Evolutionary conservation across 75 land plant genomes (phyloP), one percentile per base, ranked within the genome.

Genomic region (Gnetum montanum): DNA sequence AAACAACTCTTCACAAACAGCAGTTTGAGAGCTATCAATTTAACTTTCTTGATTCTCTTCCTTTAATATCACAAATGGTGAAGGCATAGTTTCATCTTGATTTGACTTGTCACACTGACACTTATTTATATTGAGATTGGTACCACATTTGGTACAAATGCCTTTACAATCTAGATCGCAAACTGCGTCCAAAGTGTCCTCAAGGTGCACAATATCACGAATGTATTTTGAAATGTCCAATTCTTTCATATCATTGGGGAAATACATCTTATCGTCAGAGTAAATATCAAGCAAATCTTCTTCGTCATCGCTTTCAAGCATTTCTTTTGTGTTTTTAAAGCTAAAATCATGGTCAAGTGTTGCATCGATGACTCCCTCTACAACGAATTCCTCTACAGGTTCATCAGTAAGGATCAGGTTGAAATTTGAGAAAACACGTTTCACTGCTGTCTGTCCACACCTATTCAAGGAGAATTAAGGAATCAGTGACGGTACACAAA

Each of bases 221-320:
- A 95, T 76, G 46, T 80, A 73, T 62, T 90, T 86, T 3, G 99
- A 95, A 10, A 95, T 74, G 54, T 95, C 99, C 12, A 90, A 69
- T 43, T 75, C 75, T 58, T 86, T 95, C 28, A 72, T 72, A 31
- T 73, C 80, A 3, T 43, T 35, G 13, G 99, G 96, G 51, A 95
- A 95, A 61, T 95, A 75, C 24, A 90, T 64, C 58, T 66, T 68
- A 61, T 90, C 96, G 57, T 93, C 98, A 57, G 70, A 61, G 54
- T 93, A 81, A 20, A 93, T 65, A 31, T 62, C 80, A 13, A 64
- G 44, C 12, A 75, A 90, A 3, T 65, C 72, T 6, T 71, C 68
- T 35, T 83, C 82, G 35, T 74, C 86, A 6, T 68, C 90, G 5
- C 59, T 63, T 27, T 33, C 71, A 23, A 59, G 52, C 7, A 20